Percentiles rank a stretch among this genome's conserved stretches.
phyloP scores from a whole-genome alignment of 1,139 yeast genomes.

The Geotrichum europaeum region DNA sequence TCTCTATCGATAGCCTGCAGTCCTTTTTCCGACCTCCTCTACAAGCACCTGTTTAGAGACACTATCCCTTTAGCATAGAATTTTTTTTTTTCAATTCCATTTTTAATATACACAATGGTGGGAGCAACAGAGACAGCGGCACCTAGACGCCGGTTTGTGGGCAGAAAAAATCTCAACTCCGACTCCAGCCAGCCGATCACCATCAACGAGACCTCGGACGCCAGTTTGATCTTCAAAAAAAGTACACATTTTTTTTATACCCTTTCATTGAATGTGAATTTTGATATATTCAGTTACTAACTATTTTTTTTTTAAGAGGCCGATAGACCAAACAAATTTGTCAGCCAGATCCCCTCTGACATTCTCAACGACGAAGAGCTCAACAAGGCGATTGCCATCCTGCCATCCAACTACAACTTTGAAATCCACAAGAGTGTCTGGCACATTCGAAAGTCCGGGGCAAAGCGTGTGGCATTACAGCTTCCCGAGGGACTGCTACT shows the following conservation, averaged over 20 bases:
- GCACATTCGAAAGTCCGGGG: constrained; percentile 71
- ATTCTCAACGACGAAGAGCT: constrained; percentile 72
- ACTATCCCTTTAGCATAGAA: background rate
- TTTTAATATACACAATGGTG: background rate
- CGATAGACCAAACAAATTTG: constrained; percentile 40
- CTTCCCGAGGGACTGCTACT: constrained; percentile 96
- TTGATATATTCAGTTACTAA: background rate
- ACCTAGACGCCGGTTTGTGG: constrained; percentile 17
- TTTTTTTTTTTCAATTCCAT: background rate
- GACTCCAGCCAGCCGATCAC: background rate
- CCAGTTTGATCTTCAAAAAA: constrained; percentile 12
- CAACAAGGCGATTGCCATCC: constrained; percentile 68
- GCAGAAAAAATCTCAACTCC: constrained; percentile 10
- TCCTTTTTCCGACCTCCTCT: background rate
- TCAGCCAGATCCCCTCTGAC: constrained; percentile 88
- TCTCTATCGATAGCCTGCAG: background rate
- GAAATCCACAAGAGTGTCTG: constrained; percentile 94
- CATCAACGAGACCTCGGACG: background rate
- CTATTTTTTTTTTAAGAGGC: constrained; percentile 1
- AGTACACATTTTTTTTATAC: constrained; percentile 1
- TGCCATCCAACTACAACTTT: constrained; percentile 89
- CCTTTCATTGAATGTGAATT: background rate
- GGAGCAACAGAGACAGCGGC: background rate
- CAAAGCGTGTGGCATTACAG: constrained; percentile 81
- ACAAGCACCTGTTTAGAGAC: background rate